phyloP scores from a whole-genome alignment of 768 basidiomycete species.

The Termitomyces sp. region DNA sequence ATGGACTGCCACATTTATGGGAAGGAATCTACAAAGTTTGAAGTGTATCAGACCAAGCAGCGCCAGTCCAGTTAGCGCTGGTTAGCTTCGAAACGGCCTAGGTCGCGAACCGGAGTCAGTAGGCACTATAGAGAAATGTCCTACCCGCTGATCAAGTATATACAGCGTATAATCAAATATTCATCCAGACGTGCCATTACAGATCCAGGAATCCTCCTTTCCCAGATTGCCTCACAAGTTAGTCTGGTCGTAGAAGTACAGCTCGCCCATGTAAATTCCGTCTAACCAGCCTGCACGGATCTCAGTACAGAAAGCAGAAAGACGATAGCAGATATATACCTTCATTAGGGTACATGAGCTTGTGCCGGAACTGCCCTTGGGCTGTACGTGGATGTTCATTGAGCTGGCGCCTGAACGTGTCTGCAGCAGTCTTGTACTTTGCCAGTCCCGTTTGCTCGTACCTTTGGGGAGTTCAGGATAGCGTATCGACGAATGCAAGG shows the following conservation, averaged over 20 bases:
- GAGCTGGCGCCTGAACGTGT: conserved; percentile 35
- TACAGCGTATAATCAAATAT: no score
- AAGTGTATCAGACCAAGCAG: neutral
- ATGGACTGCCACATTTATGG: neutral
- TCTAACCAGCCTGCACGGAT: conserved; percentile 37
- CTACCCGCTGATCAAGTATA: no score
- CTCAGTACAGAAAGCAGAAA: neutral
- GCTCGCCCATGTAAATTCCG: conserved; percentile 47
- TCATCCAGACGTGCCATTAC: no score
- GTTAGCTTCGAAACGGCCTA: no score
- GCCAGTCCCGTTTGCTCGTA: conserved; percentile 28
- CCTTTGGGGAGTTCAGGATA: no score
- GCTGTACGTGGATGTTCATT: conserved; percentile 40
- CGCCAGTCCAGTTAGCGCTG: no score
- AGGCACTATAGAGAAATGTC: no score
- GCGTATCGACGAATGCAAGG: no score
- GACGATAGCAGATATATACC: conserved; percentile 18
- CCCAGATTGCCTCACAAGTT: no score
- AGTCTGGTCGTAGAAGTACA: no score
- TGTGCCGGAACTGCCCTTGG: conserved; percentile 47
- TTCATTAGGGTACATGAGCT: conserved; percentile 38
- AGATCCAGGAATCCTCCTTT: no score
- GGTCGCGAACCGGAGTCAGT: no score
- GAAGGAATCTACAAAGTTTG: neutral
- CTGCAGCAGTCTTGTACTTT: conserved; percentile 40